phyloP scores from a whole-genome alignment of 2,329 filamentous ascomycete genomes.

The Ascomycota sp. region DNA sequence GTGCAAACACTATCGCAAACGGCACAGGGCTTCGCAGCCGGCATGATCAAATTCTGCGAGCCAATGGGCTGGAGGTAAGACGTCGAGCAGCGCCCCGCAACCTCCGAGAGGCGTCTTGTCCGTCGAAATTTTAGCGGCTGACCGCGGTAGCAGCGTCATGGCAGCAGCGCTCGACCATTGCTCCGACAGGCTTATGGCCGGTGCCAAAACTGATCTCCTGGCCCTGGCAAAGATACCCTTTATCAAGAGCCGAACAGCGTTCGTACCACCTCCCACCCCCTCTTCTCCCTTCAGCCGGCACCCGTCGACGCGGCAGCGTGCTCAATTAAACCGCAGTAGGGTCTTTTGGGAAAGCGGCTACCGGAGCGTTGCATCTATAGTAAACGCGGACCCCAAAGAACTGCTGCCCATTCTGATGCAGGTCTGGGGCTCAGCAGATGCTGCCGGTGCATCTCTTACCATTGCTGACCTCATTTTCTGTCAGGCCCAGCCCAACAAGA shows the following conservation, averaged over 20 bases:
- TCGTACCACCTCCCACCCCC: constrained; percentile 12
- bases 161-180: constrained; percentile 56
- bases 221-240: constrained; percentile 52
- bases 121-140: background rate
- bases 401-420: constrained; percentile 53
- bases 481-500: constrained; percentile 47
- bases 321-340: constrained; percentile 10
- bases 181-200: constrained; percentile 51
- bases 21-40: constrained; percentile 59
- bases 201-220: constrained; percentile 49
- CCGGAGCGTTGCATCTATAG: constrained; percentile 44
- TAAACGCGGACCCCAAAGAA: constrained; percentile 47
- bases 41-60: constrained; percentile 63
- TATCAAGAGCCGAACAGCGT: constrained; percentile 58
- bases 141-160: constrained; percentile 30
- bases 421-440: constrained; percentile 21
- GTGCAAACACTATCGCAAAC: constrained; percentile 56
- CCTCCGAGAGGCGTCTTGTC: background rate
- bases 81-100: background rate
- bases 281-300: too few species aligned
- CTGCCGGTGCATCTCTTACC: background rate
- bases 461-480: constrained; percentile 1
- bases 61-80: constrained; percentile 50
- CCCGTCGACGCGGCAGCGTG: background rate
- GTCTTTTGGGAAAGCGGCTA: constrained; percentile 63